Evolutionary conservation across 805 yeast genomes (phyloP).

Genomic region (Candida easanensis): DNA sequence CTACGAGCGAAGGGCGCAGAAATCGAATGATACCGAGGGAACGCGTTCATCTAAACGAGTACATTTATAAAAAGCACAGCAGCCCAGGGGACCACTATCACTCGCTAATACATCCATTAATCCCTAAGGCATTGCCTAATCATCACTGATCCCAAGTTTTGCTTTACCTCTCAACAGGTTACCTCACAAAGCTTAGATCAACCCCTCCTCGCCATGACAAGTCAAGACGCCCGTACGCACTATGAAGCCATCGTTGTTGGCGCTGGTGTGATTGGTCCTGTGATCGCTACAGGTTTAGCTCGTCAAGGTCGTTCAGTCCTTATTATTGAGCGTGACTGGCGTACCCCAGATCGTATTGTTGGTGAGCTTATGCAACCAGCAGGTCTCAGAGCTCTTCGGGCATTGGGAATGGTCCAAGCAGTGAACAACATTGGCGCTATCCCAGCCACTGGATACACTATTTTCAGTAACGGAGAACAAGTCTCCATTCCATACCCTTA

Average conservation of each 20-base stretch:
- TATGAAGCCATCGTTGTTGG: conserved; percentile 91
- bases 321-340: conserved; percentile 81
- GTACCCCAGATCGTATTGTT: conserved; percentile 91
- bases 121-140: background rate
- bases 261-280: conserved; percentile 98
- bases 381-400: conserved; percentile 81
- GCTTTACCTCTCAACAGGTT: no score
- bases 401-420: conserved; percentile 79
- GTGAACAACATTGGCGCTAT: conserved; percentile 75
- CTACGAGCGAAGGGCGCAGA: background rate
- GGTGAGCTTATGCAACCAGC: conserved; percentile 98
- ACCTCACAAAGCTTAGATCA: no score
- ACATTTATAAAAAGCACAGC: background rate
- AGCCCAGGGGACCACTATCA: background rate
- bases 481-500: conserved; percentile 71
- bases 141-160: no score
- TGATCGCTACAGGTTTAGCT: conserved; percentile 85
- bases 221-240: conserved; percentile 3
- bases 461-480: conserved; percentile 57
- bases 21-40: conserved; percentile 5
- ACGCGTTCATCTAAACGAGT: conserved; percentile 1
- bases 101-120: background rate
- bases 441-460: conserved; percentile 75
- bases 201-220: background rate
- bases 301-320: conserved; percentile 83